A percentile compares a stretch with the other conserved stretches of the same genome.
Evolutionary conservation across 495 filamentous ascomycete species (phyloP).

Genomic region (Daldinia caldariorum): DNA sequence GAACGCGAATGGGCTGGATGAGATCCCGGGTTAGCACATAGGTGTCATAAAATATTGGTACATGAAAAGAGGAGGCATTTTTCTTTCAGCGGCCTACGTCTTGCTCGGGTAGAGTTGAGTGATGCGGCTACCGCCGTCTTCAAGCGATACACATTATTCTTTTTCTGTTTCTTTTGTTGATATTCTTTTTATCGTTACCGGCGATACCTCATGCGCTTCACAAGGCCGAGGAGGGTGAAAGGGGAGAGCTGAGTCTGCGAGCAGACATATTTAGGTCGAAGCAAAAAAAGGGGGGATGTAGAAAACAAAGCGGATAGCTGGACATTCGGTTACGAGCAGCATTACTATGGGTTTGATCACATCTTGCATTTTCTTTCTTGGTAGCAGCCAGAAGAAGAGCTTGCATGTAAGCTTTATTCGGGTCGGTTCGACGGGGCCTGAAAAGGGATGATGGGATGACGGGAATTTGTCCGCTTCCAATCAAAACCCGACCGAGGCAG

Average conservation of each 20-base stretch:
- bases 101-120: slow-evolving; percentile 26
- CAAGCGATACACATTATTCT: slow-evolving; percentile 31
- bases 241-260: slow-evolving; percentile 32
- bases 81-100: slow-evolving; percentile 11
- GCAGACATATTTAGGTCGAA: slow-evolving; percentile 24
- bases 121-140: slow-evolving; percentile 12
- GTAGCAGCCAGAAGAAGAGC: slow-evolving; percentile 8
- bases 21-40: slow-evolving; percentile 14
- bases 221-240: slow-evolving; percentile 7
- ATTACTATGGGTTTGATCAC: slow-evolving; percentile 7
- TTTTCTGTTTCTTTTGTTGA: slow-evolving; percentile 38
- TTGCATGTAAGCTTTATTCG: slow-evolving; percentile 11
- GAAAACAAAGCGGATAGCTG: slow-evolving; percentile 21
- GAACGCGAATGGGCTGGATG: slow-evolving; percentile 13
- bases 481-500: slow-evolving; percentile 14
- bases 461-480: neutral
- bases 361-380: slow-evolving; percentile 13
- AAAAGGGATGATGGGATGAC: slow-evolving; percentile 13
- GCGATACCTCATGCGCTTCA: slow-evolving; percentile 24
- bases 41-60: slow-evolving; percentile 27
- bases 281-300: slow-evolving; percentile 20
- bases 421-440: slow-evolving; percentile 1
- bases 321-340: slow-evolving; percentile 23
- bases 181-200: slow-evolving; percentile 23
- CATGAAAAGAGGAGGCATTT: slow-evolving; percentile 15